Conservation (phyloP, 2,329 filamentous ascomycete species). For the Periconia sp. region DNA sequence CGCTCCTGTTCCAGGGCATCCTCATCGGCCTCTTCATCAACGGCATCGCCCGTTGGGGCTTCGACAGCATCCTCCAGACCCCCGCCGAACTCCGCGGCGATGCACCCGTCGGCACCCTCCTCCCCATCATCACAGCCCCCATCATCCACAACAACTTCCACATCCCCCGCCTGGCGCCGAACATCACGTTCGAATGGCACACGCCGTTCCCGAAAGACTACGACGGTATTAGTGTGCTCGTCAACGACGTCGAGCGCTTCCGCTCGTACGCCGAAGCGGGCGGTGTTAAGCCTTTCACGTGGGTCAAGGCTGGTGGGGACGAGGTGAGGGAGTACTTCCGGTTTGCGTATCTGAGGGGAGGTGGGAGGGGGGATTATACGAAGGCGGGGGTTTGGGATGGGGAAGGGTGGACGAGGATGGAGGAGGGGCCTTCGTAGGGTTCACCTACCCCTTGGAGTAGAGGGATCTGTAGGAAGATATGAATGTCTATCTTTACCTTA, state of each 20-base stretch:
- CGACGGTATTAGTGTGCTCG: conserved; percentile 76
- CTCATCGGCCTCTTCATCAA: conserved; percentile 92
- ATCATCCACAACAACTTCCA: conserved; percentile 50
- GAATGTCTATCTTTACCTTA: too few relatives aligned
- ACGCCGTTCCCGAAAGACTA: conserved; percentile 53
- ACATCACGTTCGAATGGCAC: conserved; percentile 66
- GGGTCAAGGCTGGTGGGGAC: conserved; percentile 53
- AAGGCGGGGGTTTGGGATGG: conserved; percentile 71
- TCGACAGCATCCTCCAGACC: conserved; percentile 85
- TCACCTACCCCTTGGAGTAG: background rate
- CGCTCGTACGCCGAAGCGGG: conserved; percentile 66
- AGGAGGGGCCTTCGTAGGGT: conserved; percentile 54
- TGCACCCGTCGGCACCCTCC: conserved; percentile 56
- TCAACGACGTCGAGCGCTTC: conserved; percentile 84
- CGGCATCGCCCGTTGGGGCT: conserved; percentile 91
- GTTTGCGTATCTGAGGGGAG: conserved; percentile 73
- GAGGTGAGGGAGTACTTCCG: conserved; percentile 70
- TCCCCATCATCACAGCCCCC: conserved; percentile 52
- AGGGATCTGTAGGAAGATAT: too few relatives aligned
- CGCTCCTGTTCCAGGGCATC: conserved; percentile 84
- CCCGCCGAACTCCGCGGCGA: conserved; percentile 66
- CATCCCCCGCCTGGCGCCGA: conserved; percentile 45
- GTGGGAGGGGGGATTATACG: conserved; percentile 68
- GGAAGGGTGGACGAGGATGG: conserved; percentile 68
- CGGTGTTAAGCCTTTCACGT: conserved; percentile 55